Evolutionary conservation across 1,284 basidiomycete species (phyloP).

Genomic region (Phellopilus nigrolimitatus): DNA sequence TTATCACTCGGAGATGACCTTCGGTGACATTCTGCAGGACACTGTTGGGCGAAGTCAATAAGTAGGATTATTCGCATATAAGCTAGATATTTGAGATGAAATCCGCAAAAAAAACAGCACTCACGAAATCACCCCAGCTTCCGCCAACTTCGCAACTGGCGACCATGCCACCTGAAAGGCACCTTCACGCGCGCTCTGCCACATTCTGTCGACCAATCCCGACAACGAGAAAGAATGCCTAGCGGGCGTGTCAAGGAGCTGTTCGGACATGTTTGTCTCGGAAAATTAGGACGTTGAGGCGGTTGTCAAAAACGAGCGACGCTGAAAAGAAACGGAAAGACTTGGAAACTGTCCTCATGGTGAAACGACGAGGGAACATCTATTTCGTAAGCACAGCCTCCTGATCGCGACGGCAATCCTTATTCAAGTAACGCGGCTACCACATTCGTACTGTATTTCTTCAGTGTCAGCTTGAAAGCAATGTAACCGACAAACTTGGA

Average conservation of each 20-base stretch:
- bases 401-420: no score
- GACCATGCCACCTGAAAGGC: constrained; percentile 36
- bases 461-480: no score
- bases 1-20: constrained; percentile 45
- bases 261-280: constrained; percentile 34
- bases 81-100: neutral
- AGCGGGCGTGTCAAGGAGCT: constrained; percentile 37
- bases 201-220: constrained; percentile 37
- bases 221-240: constrained; percentile 40
- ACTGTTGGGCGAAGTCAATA: constrained; percentile 25
- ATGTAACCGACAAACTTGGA: no score
- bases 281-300: neutral
- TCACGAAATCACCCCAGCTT: constrained; percentile 43
- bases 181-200: constrained; percentile 34
- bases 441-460: no score
- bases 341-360: no score
- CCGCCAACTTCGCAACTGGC: constrained; percentile 39
- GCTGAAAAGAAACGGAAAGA: no score
- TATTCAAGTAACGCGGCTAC: no score
- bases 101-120: constrained; percentile 19
- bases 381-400: no score
- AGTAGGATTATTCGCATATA: constrained; percentile 7
- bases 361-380: no score
- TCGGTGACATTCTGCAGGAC: constrained; percentile 45
- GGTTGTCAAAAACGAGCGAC: no score